Base-by-base conservation (phyloP, 169 alveolate genomes). In the Eimeria maxima region DNA sequence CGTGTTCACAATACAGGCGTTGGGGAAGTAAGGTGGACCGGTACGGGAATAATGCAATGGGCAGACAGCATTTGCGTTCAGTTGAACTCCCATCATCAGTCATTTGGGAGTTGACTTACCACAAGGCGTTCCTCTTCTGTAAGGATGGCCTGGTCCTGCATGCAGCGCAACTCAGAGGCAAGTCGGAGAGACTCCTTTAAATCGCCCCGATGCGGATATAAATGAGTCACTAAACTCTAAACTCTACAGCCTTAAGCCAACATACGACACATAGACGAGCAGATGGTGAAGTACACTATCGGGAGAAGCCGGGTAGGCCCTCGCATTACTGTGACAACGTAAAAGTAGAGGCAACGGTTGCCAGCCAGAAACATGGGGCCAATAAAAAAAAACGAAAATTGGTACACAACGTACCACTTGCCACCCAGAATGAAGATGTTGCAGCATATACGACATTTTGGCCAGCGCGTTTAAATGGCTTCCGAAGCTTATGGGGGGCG, bases 391-490 rank as follows among this genome's bases (percentile, higher is more conserved):
- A 33, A 4, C 4, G 13, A n/a, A 78, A 38, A 50, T 33, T 33
- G 38, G 38, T 33, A 33, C 38, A 33, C 38, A 29, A 71, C 97
- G 24, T 88, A 97, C 98, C 92, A 99, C 99, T 94, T 99, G 99
- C 99, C 99, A 99, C 47, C 99, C 99, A 88, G 99, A 98, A 95
- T 98, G 98, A 94, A 99, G 98, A 98, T 99, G 99, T 93, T 99
- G 99, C 71, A 99, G 98, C 99, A 99, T 98, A 97, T 98, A 99
- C 90, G 99, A 99, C 99, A 99, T 99, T 60, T 60, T 18, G 69
- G 69, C 69, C 5, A 0, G 69, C 29, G 6, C 27, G 0, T 11
- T 2, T 60, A 16, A 18, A 18, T 60, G 5, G 69, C n/a, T 60
- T 60, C 69, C 20, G 6, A n/a, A 11, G n/a, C 38, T 33, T 33